These are phyloP conservation scores for Monosporozyma servazzii DNA, from an alignment of 805 yeast genomes.

Conservation along the genomic window DNA sequence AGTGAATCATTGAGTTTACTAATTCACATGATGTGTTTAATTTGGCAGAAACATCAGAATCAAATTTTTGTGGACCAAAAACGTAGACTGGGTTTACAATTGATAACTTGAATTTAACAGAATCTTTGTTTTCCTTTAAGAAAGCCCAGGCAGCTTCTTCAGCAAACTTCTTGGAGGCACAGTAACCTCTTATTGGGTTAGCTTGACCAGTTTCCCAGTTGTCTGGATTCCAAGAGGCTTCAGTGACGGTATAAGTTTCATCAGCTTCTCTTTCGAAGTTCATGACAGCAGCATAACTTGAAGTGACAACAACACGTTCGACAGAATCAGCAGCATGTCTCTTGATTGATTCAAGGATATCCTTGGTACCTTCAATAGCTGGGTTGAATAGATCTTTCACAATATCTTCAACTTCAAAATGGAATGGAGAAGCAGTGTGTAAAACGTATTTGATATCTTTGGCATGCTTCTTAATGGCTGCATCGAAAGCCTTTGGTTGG, in stretches of 20 bases:
- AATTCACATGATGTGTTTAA: slow-evolving; percentile 32
- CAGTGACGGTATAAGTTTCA: slow-evolving; percentile 16
- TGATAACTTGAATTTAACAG: slow-evolving; percentile 35
- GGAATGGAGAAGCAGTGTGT: too few species aligned
- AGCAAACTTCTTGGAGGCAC: slow-evolving; percentile 54
- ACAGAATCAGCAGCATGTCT: too few species aligned
- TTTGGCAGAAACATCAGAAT: slow-evolving; percentile 31
- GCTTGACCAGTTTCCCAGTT: slow-evolving; percentile 13
- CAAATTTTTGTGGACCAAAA: slow-evolving; percentile 50
- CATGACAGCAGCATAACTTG: slow-evolving; percentile 44
- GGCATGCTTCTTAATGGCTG: too few species aligned
- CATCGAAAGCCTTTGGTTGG: too few species aligned
- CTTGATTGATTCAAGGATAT: too few species aligned
- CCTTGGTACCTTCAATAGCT: too few species aligned
- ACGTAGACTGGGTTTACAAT: slow-evolving; percentile 48
- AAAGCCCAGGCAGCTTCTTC: slow-evolving; percentile 54
- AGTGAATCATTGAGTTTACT: slow-evolving; percentile 27
- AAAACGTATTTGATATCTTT: too few species aligned
- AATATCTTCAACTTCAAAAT: too few species aligned
- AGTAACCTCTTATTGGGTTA: slow-evolving; percentile 31
- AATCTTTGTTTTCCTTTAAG: slow-evolving; percentile 25
- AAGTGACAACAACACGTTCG: slow-evolving; percentile 26
- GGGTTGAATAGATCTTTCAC: too few species aligned
- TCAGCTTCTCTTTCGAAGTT: slow-evolving; percentile 13
- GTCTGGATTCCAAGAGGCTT: slow-evolving; percentile 32